Evolutionary conservation across 306 rosid genomes (phyloP).

Genomic region (Lablab purpureus): DNA sequence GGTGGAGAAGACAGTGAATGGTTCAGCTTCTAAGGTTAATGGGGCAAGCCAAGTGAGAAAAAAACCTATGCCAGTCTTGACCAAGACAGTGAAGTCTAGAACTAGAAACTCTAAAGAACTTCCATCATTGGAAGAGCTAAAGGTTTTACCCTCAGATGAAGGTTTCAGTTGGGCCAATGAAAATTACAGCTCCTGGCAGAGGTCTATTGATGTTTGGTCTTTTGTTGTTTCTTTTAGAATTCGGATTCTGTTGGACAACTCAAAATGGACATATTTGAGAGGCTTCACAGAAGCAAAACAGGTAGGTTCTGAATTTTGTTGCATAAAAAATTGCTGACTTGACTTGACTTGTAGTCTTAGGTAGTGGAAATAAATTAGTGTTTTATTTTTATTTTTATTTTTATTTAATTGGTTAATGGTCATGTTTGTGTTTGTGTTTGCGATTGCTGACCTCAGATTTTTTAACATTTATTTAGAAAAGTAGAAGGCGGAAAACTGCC

Average conservation of each 20-base stretch:
- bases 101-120: conserved; percentile 53
- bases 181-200: conserved; percentile 76
- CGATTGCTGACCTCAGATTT: neutral
- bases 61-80: conserved; percentile 40
- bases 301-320: conserved; percentile 50
- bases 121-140: conserved; percentile 67
- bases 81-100: conserved; percentile 49
- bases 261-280: conserved; percentile 82
- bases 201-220: conserved; percentile 87
- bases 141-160: conserved; percentile 79
- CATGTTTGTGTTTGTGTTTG: neutral
- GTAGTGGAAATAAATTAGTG: neutral
- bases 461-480: conserved; percentile 56
- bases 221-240: conserved; percentile 72
- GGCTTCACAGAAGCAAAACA: conserved; percentile 81
- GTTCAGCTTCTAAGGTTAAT: conserved; percentile 54
- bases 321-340: too few relatives aligned
- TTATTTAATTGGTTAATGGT: neutral
- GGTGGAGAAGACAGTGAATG: conserved; percentile 54
- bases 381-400: neutral
- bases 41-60: conserved; percentile 61
- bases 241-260: conserved; percentile 71
- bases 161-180: conserved; percentile 90
- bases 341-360: neutral
- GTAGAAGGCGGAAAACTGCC: conserved; percentile 73